Percentiles rank a stretch among this genome's conserved stretches.
Evolutionary conservation across 1,284 basidiomycete genomes (phyloP).

Genomic region (Austroboletus novae-zelandiae): DNA sequence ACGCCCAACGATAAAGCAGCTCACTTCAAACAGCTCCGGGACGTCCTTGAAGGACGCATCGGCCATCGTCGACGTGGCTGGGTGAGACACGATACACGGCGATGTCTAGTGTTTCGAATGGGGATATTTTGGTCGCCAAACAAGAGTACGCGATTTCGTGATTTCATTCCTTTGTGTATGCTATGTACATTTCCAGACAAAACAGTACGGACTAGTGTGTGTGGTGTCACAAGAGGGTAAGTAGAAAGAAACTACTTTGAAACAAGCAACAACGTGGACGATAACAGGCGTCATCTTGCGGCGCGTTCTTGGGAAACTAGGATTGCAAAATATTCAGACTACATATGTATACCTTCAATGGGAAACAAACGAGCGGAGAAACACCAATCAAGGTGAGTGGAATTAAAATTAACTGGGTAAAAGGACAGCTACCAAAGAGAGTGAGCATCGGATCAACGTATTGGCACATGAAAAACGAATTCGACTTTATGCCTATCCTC

Average conservation of each 20-base stretch:
- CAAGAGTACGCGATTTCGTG: slow-evolving; percentile 8
- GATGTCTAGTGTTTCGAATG: not conserved
- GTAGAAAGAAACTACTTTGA: slow-evolving; percentile 1
- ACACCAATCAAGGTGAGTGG: not conserved
- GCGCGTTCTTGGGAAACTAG: not conserved
- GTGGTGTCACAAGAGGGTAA: slow-evolving; percentile 15
- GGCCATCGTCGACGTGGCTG: slow-evolving; percentile 34
- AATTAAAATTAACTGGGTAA: slow-evolving; percentile 1
- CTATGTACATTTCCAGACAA: slow-evolving; percentile 22
- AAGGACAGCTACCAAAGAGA: slow-evolving; percentile 1
- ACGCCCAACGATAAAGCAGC: not conserved
- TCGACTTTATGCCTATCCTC: not conserved
- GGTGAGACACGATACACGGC: too few species aligned
- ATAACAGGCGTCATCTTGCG: too few species aligned
- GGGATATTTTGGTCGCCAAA: slow-evolving; percentile 25
- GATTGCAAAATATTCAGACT: slow-evolving; percentile 10
- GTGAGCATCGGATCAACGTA: not conserved
- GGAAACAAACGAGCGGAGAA: slow-evolving; percentile 19
- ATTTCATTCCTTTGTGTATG: slow-evolving; percentile 8
- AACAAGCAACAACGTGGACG: not conserved
- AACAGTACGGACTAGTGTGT: slow-evolving; percentile 14
- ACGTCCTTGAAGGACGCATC: slow-evolving; percentile 64
- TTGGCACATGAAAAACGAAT: not conserved
- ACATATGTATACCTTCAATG: slow-evolving; percentile 4
- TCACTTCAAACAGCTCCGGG: slow-evolving; percentile 59